These are phyloP conservation scores for Globisporangium rhizosaccharum DNA, from an alignment of 352 stramenopile genomes.

Conservation along the genomic window DNA sequence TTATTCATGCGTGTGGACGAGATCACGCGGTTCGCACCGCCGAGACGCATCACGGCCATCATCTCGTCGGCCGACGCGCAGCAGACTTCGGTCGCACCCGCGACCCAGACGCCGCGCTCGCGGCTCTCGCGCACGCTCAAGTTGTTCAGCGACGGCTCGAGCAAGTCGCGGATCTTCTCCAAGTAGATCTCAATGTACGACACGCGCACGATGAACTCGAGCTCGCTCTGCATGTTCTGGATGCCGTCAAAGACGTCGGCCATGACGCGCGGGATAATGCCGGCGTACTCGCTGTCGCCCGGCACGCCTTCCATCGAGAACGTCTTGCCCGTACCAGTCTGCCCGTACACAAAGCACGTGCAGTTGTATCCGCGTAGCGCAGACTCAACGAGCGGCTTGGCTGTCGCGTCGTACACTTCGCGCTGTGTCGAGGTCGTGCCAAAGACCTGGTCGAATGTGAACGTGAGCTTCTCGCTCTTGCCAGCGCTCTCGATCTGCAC, in stretches of 20 bases:
- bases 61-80: slow-evolving; percentile 58
- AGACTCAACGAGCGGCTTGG: slow-evolving; percentile 53
- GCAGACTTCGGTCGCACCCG: slow-evolving; percentile 53
- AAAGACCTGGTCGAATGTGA: slow-evolving; percentile 74
- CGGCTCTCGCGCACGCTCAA: slow-evolving; percentile 56
- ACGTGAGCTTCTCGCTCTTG: slow-evolving; percentile 36
- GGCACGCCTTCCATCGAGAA: slow-evolving; percentile 88
- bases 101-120: slow-evolving; percentile 61
- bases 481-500: slow-evolving; percentile 19
- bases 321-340: slow-evolving; percentile 90
- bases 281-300: slow-evolving; percentile 53
- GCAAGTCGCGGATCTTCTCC: slow-evolving; percentile 96
- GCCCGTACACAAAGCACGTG: slow-evolving; percentile 91
- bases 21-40: slow-evolving; percentile 89
- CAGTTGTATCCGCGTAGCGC: slow-evolving; percentile 83
- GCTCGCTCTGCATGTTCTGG: slow-evolving; percentile 56
- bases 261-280: slow-evolving; percentile 78
- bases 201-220: slow-evolving; percentile 94
- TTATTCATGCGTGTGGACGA: slow-evolving; percentile 90
- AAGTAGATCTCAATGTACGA: slow-evolving; percentile 99
- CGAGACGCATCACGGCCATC: slow-evolving; percentile 85
- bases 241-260: slow-evolving; percentile 64
- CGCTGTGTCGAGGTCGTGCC: slow-evolving; percentile 44
- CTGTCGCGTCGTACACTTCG: slow-evolving; percentile 63
- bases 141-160: slow-evolving; percentile 61